Percentiles rank a stretch among this genome's conserved stretches.
Evolutionary conservation across 768 basidiomycete species (phyloP).

Genomic region (Russula griseocarnosa): DNA sequence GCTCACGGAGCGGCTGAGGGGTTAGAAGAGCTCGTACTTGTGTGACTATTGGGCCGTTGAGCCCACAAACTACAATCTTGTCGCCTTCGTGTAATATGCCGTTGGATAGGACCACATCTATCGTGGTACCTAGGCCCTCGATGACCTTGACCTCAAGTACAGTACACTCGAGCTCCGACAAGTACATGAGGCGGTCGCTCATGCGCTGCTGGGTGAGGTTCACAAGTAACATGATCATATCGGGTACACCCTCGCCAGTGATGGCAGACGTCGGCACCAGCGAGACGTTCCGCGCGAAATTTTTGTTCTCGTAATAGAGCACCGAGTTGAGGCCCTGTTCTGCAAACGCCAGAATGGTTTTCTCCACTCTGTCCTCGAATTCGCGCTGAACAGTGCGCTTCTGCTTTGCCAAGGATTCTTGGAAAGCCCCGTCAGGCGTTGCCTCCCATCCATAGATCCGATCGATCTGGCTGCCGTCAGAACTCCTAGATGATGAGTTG

Average conservation of each 20-base stretch:
- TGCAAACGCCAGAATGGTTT: constrained; percentile 91
- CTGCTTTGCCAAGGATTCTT: constrained; percentile 84
- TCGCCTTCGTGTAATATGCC: constrained; percentile 90
- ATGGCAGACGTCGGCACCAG: constrained; percentile 97
- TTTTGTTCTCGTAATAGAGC: constrained; percentile 98
- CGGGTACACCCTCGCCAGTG: constrained; percentile 96
- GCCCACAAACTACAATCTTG: constrained; percentile 90
- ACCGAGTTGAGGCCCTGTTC: constrained; percentile 95
- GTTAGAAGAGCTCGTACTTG: constrained; percentile 92
- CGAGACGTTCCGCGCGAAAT: constrained; percentile 88
- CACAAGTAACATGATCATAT: constrained; percentile 98
- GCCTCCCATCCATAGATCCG: constrained; percentile 94
- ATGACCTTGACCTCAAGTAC: constrained; percentile 98
- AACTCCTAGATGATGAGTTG: not conserved
- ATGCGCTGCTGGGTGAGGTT: constrained; percentile 97
- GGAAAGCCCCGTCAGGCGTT: constrained; percentile 90
- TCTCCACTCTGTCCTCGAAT: constrained; percentile 82
- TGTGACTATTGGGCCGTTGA: constrained; percentile 96
- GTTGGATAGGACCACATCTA: constrained; percentile 94
- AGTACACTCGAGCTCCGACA: constrained; percentile 95
- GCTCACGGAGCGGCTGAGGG: constrained; percentile 91
- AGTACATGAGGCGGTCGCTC: constrained; percentile 97
- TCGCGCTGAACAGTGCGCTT: constrained; percentile 74
- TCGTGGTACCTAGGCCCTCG: constrained; percentile 95
- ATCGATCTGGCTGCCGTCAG: constrained; percentile 65